Base-by-base conservation (phyloP, 176 grass and related monocot genomes). In the Luzula sylvatica region DNA sequence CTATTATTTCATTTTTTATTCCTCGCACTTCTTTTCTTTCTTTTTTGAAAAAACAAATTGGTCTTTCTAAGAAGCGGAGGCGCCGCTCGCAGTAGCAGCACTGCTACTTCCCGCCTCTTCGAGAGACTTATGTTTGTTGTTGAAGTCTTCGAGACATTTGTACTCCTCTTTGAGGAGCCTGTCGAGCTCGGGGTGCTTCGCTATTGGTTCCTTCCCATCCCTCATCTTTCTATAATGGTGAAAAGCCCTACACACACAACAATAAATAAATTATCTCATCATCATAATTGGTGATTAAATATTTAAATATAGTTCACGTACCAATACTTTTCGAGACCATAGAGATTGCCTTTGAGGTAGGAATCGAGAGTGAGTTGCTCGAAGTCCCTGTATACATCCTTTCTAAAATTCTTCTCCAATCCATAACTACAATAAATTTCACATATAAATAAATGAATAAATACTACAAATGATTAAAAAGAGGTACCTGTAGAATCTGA, bases 301-400 rank as follows among this genome's bases (percentile, higher is more conserved):
- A 56, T 15, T 35, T 52, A 53, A 23, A 43, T 15, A 8, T n/a
- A 7, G 20, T 53, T 3, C 8, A 45, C 40, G 66, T 92, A 99
- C 93, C 93, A 99, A 76, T 99, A 99, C 77, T 99, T 99, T 73
- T 99, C 93, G 22, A 99, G 82, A 11, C 93, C 93, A 69, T 99
- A 99, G 42, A 99, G 72, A 80, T 87, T 78, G 2, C 93, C 86
- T 42, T 83, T 99, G 26, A 50, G 42, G 45, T 92, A 90, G 56
- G 74, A 99, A 9, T 87, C 75, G 0, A 92, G 66, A 5, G 82
- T 77, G 61, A 92, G 61, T 42, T 83, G 76, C 75, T 99, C 93
- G 2, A 99, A 99, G 72, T 99, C 93, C 66, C 77, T 82, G 80
- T 87, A 99, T 23, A 92, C 55, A 75, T 80, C 83, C 15, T 48